Percentiles rank a stretch among this genome's conserved stretches.
phyloP scores from a whole-genome alignment of 2,329 filamentous ascomycete genomes.

The Knoxdaviesia proteae region DNA sequence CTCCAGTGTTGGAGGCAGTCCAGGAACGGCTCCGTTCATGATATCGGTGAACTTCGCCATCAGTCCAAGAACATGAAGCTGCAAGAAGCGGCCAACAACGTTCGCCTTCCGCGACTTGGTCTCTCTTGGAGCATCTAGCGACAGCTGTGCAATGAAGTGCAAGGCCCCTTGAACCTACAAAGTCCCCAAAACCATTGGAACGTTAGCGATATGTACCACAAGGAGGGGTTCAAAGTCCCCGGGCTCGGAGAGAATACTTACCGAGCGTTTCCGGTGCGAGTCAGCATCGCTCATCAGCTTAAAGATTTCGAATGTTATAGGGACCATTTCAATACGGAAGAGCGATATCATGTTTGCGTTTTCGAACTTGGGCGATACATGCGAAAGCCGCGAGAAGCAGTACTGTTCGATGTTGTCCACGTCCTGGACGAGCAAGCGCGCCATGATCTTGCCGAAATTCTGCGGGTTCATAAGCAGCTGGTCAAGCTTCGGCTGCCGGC shows the following conservation, averaged over 20 bases:
- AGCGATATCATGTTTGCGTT: constrained; percentile 44
- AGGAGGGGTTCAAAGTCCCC: too few species aligned
- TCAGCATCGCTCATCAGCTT: constrained; percentile 21
- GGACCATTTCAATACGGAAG: constrained; percentile 53
- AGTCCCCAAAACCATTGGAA: background rate
- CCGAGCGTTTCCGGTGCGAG: constrained; percentile 22
- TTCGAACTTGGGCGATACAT: constrained; percentile 50
- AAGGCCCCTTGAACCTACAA: constrained; percentile 25
- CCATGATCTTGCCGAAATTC: constrained; percentile 37
- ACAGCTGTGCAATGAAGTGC: constrained; percentile 21
- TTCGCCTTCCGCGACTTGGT: constrained; percentile 28
- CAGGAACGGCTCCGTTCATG: constrained; percentile 44
- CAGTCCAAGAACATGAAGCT: constrained; percentile 67
- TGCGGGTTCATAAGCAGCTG: constrained; percentile 29
- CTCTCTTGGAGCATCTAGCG: constrained; percentile 19
- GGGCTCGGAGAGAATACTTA: constrained; percentile 16
- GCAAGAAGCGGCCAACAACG: constrained; percentile 53
- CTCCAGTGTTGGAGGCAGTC: constrained; percentile 38
- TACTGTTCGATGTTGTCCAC: constrained; percentile 36
- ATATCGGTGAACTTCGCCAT: constrained; percentile 63
- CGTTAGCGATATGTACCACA: background rate
- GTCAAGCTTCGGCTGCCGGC: constrained; percentile 45
- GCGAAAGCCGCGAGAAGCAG: constrained; percentile 45
- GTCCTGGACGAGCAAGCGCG: constrained; percentile 37
- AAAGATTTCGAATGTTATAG: constrained; percentile 61